Evolutionary conservation across 2,329 filamentous ascomycete species (phyloP).

Genomic region (Penicillium sumatraense): DNA sequence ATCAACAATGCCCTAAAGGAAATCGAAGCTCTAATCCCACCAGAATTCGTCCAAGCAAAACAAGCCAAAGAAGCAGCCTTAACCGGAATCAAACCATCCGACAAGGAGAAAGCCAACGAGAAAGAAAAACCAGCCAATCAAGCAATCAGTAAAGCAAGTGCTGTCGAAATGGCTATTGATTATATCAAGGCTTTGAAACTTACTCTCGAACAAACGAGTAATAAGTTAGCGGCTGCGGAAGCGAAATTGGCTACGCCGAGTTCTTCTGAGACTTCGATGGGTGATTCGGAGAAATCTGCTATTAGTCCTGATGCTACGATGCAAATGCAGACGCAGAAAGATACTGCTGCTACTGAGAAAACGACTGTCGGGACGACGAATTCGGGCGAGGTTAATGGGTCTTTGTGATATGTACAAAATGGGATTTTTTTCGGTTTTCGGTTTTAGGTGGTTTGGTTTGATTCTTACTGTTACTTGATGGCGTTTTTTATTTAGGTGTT

Average conservation of each 20-base stretch:
- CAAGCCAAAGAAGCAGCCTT: slow-evolving; percentile 42
- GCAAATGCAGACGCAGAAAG: no score
- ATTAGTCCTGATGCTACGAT: no score
- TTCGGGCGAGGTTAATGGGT: no score
- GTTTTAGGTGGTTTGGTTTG: no score
- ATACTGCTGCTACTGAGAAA: no score
- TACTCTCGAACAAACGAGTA: slow-evolving; percentile 69
- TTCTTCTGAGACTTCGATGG: no score
- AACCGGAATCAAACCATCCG: slow-evolving; percentile 45
- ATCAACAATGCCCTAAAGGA: slow-evolving; percentile 94
- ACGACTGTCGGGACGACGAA: no score
- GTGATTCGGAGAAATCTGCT: no score
- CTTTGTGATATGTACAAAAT: no score
- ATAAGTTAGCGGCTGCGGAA: slow-evolving; percentile 67
- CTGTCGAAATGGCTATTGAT: slow-evolving; percentile 94
- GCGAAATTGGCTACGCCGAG: slow-evolving; percentile 43
- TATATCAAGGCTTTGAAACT: slow-evolving; percentile 87
- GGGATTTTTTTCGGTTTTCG: no score
- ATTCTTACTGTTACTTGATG: no score
- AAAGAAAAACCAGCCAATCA: slow-evolving; percentile 54
- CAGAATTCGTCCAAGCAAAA: slow-evolving; percentile 49
- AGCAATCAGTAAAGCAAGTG: slow-evolving; percentile 90
- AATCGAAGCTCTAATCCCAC: slow-evolving; percentile 84
- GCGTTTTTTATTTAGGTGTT: no score
- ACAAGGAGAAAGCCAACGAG: slow-evolving; percentile 51